A percentile compares a stretch with the other conserved stretches of the same genome.
Evolutionary conservation across 2,329 filamentous ascomycete species (phyloP).

Genomic region (Paraphaeosphaeria sporulosa): DNA sequence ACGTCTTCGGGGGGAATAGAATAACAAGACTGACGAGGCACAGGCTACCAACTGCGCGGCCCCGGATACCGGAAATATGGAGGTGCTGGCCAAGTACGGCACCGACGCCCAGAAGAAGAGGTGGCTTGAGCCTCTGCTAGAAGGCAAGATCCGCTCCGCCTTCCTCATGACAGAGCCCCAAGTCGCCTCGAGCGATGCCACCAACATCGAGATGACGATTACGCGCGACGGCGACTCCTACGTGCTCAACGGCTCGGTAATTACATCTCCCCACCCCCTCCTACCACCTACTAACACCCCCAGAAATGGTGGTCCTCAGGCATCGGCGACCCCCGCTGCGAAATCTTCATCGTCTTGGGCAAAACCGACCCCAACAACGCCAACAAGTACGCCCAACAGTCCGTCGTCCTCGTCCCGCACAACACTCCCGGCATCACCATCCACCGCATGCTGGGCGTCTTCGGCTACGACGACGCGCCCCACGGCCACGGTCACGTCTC

Average conservation of each 20-base stretch:
- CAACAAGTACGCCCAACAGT: constrained; percentile 88
- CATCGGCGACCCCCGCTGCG: constrained; percentile 89
- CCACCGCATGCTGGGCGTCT: constrained; percentile 90
- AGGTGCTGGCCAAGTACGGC: constrained; percentile 90
- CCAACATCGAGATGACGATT: constrained; percentile 88
- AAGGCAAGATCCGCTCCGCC: constrained; percentile 85
- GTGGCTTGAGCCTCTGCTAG: constrained; percentile 83
- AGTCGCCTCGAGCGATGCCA: constrained; percentile 88
- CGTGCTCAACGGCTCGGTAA: constrained; percentile 87
- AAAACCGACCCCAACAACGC: constrained; percentile 81
- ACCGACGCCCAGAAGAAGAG: constrained; percentile 82
- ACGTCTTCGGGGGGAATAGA: neutral
- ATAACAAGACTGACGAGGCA: constrained; percentile 12
- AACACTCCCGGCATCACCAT: constrained; percentile 86
- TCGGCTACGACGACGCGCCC: constrained; percentile 97
- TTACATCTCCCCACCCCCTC: constrained; percentile 36
- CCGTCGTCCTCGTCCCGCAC: constrained; percentile 86
- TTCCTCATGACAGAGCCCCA: constrained; percentile 96
- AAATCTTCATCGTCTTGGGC: constrained; percentile 96
- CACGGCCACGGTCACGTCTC: constrained; percentile 94
- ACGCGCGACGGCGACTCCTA: constrained; percentile 84
- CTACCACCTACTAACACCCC: neutral
- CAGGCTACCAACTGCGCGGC: constrained; percentile 85
- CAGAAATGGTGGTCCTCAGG: constrained; percentile 99
- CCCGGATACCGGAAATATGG: constrained; percentile 95